A percentile compares a stretch with the other conserved stretches of the same genome.
These are phyloP conservation scores for Salvia miltiorrhiza DNA, from an alignment of 257 asterid species.

Conservation along the genomic window DNA sequence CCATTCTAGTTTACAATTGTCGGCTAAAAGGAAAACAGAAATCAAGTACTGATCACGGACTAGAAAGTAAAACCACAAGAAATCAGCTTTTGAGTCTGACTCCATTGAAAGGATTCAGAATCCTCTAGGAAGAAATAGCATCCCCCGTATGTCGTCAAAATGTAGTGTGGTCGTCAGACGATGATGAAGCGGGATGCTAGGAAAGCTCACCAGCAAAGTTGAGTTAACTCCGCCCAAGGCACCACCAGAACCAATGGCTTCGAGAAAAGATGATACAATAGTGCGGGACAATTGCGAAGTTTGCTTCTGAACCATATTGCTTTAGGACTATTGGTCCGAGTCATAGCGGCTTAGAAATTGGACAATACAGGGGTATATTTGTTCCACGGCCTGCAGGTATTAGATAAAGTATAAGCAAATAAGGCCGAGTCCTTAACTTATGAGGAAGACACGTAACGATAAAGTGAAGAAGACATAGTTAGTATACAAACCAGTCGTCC, in stretches of 20 bases:
- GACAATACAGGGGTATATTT: constrained; percentile 71
- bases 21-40: not conserved
- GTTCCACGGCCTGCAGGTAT: constrained; percentile 66
- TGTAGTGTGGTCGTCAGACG: not conserved
- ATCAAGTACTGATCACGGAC: not conserved
- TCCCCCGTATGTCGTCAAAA: constrained; percentile 6
- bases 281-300: not conserved
- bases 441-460: not conserved
- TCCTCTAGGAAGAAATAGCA: constrained; percentile 5
- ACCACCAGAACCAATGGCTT: constrained; percentile 2
- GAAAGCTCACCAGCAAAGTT: constrained; percentile 24
- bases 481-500: constrained; percentile 64
- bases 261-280: not conserved
- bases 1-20: constrained; percentile 13
- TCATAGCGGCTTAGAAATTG: constrained; percentile 62
- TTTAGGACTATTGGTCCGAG: constrained; percentile 19
- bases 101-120: not conserved
- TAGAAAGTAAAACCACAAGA: constrained; percentile 1
- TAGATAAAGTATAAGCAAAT: not conserved
- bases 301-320: constrained; percentile 12
- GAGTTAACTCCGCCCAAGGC: not conserved
- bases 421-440: constrained; percentile 7
- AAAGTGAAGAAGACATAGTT: not conserved
- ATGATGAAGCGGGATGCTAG: not conserved
- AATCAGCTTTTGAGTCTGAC: not conserved